Evolutionary conservation across 768 basidiomycete genomes (phyloP).

Genomic region (Phaeolepiota aurea): DNA sequence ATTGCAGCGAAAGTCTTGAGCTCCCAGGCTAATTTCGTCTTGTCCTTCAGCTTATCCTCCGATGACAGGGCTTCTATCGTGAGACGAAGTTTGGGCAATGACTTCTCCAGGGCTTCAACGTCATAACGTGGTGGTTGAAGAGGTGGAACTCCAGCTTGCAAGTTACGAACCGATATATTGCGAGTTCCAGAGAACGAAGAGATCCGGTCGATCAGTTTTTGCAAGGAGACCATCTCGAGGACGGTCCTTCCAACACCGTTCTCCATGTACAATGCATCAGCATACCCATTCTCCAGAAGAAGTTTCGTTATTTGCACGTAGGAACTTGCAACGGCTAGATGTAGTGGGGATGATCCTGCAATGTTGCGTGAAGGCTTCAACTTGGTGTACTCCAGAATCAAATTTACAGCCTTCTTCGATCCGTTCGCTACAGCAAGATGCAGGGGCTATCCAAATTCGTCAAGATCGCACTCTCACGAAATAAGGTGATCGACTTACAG

Average conservation of each 20-base stretch:
- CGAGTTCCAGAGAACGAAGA: background rate
- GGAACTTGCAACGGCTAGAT: constrained; percentile 30
- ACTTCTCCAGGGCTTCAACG: background rate
- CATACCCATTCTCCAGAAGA: constrained; percentile 28
- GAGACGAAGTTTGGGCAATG: background rate
- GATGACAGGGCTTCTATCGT: background rate
- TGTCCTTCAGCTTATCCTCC: constrained; percentile 4
- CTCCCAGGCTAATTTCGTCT: constrained; percentile 6
- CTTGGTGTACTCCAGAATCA: constrained; percentile 29
- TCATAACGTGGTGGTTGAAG: background rate
- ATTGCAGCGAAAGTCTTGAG: constrained; percentile 4
- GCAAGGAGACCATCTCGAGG: constrained; percentile 25
- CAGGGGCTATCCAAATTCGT: constrained; percentile 31
- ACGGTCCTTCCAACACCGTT: constrained; percentile 40
- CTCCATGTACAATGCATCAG: constrained; percentile 34
- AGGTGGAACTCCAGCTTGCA: background rate
- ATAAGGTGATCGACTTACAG: constrained; percentile 21
- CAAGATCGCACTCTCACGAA: background rate
- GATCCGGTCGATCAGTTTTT: constrained; percentile 15
- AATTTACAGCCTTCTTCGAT: constrained; percentile 17
- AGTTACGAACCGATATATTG: background rate
- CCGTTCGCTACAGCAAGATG: constrained; percentile 40
- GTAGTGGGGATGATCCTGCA: constrained; percentile 44
- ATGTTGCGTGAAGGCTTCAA: constrained; percentile 31
- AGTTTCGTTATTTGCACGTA: constrained; percentile 25